Evolutionary conservation across 768 basidiomycete genomes (phyloP).

Genomic region (Termitomyces sp.): DNA sequence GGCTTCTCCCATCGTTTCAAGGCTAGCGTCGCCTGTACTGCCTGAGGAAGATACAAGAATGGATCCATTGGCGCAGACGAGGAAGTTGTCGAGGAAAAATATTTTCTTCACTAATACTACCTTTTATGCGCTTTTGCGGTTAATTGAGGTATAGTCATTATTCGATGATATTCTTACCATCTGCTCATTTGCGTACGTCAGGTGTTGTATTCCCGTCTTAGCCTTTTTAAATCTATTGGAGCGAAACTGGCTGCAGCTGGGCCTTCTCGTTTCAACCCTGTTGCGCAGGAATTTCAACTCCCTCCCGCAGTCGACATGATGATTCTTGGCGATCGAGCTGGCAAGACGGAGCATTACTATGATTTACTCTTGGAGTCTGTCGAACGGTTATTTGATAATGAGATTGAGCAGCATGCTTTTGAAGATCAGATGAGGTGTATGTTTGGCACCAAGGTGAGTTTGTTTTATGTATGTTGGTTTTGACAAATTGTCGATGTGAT

Average conservation of each 20-base stretch:
- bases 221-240: conserved; percentile 72
- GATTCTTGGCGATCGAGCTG: conserved; percentile 26
- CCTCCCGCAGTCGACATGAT: conserved; percentile 20
- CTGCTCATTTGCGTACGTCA: conserved; percentile 22
- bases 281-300: conserved; percentile 22
- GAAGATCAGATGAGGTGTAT: conserved; percentile 88
- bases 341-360: conserved; percentile 67
- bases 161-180: neutral
- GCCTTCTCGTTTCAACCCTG: conserved; percentile 15
- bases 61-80: conserved; percentile 23
- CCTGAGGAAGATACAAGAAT: conserved; percentile 35
- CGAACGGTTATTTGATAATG: conserved; percentile 88
- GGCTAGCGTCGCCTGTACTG: conserved; percentile 56
- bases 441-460: conserved; percentile 72
- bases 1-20: conserved; percentile 46
- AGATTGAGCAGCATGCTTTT: conserved; percentile 80
- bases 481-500: neutral
- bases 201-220: conserved; percentile 79
- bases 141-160: conserved; percentile 66
- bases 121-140: conserved; percentile 80
- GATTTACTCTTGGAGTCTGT: conserved; percentile 79
- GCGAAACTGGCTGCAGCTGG: conserved; percentile 34
- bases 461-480: neutral
- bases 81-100: conserved; percentile 32
- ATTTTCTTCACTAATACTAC: conserved; percentile 87